Percentiles rank a stretch among this genome's conserved stretches.
These are phyloP conservation scores for Curvularia hawaiiensis DNA, from an alignment of 2,329 filamentous ascomycete species.

Conservation along the genomic window DNA sequence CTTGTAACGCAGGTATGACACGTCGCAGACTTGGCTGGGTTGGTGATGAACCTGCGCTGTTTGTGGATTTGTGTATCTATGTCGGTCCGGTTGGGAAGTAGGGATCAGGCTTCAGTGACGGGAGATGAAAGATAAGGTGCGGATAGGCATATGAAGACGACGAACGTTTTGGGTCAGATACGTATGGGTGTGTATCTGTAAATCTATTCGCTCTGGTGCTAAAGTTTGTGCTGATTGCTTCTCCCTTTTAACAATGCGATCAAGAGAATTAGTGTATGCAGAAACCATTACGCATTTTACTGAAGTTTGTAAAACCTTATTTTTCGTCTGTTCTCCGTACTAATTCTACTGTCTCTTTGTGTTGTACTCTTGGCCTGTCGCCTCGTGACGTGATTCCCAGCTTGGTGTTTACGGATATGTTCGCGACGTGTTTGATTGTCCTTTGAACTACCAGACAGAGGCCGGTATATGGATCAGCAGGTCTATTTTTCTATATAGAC, in stretches of 20 bases:
- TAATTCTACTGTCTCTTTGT: not conserved
- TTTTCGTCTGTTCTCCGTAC: not conserved
- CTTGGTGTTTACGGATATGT: not conserved
- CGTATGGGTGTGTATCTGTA: not conserved
- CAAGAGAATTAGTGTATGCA: not conserved
- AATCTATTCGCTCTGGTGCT: not conserved
- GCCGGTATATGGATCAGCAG: not conserved
- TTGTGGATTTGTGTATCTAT: not conserved
- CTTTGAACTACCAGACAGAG: not conserved
- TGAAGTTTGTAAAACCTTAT: not conserved
- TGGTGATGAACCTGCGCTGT: not conserved
- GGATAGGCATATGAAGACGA: not conserved
- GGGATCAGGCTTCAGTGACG: not conserved
- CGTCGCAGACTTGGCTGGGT: not conserved
- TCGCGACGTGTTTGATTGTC: not conserved
- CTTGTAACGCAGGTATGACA: not conserved
- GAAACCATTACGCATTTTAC: not conserved
- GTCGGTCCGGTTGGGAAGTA: not conserved
- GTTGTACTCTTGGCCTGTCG: not conserved
- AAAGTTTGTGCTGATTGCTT: not conserved
- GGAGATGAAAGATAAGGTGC: not conserved
- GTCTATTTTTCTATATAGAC: not conserved
- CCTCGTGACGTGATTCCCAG: not conserved
- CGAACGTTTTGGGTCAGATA: not conserved
- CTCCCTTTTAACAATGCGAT: not conserved